Conservation (phyloP, 2,329 filamentous ascomycete species). For the Neofusicoccum kwambonambiense region DNA sequence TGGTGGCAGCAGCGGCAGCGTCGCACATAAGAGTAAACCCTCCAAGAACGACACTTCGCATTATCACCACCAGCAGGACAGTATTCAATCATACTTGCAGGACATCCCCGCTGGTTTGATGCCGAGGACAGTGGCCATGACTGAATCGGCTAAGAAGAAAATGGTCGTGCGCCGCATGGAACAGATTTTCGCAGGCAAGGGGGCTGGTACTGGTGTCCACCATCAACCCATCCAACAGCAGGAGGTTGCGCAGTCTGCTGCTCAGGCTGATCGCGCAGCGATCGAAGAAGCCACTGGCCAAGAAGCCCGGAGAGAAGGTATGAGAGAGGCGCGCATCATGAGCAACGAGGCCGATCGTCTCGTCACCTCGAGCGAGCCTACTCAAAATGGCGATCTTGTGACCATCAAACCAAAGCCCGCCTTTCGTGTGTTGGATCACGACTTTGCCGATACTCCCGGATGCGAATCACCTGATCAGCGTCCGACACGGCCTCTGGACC, state of each 20-base stretch:
- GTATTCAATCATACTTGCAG: constrained; percentile 67
- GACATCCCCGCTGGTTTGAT: constrained; percentile 71
- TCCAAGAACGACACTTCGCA: neutral
- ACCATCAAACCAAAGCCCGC: neutral
- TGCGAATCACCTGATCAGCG: constrained; percentile 63
- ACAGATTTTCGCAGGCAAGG: constrained; percentile 76
- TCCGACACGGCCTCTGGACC: constrained; percentile 71
- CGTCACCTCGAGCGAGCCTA: neutral
- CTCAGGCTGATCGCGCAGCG: constrained; percentile 44
- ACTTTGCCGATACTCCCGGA: neutral
- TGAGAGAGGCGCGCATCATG: constrained; percentile 49
- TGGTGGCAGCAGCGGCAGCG: constrained; percentile 24
- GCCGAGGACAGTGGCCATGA: constrained; percentile 59
- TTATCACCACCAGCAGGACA: constrained; percentile 38
- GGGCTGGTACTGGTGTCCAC: constrained; percentile 41
- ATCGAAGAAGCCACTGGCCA: constrained; percentile 40
- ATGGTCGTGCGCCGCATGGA: constrained; percentile 74
- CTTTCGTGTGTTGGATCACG: neutral
- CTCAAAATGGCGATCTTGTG: neutral
- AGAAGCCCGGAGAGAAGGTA: constrained; percentile 38
- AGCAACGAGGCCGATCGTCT: neutral
- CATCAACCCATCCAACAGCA: constrained; percentile 56
- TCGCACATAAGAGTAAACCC: neutral
- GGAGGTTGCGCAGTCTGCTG: constrained; percentile 57
- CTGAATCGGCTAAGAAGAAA: constrained; percentile 73